phyloP scores from a whole-genome alignment of 2,329 filamentous ascomycete genomes.

The Trichoderma atroviride region DNA sequence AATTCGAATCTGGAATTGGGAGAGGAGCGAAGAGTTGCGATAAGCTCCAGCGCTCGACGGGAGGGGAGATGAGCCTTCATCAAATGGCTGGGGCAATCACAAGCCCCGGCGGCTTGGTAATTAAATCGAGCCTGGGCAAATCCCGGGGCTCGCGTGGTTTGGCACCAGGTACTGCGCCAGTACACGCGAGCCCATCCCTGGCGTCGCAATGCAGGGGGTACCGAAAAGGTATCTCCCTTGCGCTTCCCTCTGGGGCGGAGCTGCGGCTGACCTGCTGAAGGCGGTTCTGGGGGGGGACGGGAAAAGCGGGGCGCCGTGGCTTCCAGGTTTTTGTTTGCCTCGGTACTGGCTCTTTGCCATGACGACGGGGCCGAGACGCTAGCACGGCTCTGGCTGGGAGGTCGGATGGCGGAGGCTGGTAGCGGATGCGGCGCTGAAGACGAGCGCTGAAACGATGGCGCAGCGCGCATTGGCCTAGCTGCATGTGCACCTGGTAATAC shows the following conservation, averaged over 20 bases:
- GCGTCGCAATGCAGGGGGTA: constrained; percentile 8
- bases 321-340: constrained; percentile 18
- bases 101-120: constrained; percentile 24
- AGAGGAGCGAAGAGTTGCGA: constrained; percentile 3
- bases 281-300: constrained; percentile 8
- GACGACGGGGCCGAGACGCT: background rate
- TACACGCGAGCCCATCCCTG: background rate
- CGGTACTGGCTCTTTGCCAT: constrained; percentile 17
- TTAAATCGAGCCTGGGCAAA: constrained; percentile 15
- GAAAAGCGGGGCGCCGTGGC: constrained; percentile 14
- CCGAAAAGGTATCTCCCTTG: constrained; percentile 17
- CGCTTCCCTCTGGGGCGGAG: constrained; percentile 17
- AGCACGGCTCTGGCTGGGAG: background rate
- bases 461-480: background rate
- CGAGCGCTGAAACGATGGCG: background rate
- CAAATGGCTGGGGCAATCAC: constrained; percentile 20
- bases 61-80: constrained; percentile 1
- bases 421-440: constrained; percentile 1
- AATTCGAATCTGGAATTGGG: background rate
- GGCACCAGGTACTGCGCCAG: constrained; percentile 8
- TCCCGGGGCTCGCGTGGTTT: constrained; percentile 21
- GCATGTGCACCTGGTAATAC: background rate
- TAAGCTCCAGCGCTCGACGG: constrained; percentile 11
- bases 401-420: constrained; percentile 1
- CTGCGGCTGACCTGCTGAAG: constrained; percentile 14